A percentile compares a stretch with the other conserved stretches of the same genome.
These are phyloP conservation scores for Pseudogymnoascus sp. DNA, from an alignment of 2,329 filamentous ascomycete genomes.

Conservation along the genomic window DNA sequence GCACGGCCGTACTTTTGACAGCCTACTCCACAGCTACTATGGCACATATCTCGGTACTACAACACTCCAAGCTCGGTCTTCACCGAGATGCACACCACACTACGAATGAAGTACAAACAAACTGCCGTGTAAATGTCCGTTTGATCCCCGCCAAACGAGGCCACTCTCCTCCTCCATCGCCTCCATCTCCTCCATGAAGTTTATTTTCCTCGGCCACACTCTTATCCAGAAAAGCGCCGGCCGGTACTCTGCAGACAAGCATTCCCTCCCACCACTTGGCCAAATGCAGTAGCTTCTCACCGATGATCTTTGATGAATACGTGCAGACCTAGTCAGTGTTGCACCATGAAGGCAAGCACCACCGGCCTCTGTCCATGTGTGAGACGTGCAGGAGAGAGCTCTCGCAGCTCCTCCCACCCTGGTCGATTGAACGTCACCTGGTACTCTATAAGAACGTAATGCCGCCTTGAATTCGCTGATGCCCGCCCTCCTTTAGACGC, in stretches of 20 bases:
- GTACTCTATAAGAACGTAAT: neutral
- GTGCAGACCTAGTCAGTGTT: neutral
- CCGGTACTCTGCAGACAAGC: slow-evolving; percentile 2
- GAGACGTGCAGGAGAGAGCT: neutral
- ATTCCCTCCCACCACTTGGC: slow-evolving; percentile 1
- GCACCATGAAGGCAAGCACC: neutral
- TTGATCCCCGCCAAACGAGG: neutral
- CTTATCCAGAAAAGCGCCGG: slow-evolving; percentile 8
- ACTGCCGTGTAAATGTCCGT: slow-evolving; percentile 8
- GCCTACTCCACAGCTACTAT: neutral
- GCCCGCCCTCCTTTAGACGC: neutral
- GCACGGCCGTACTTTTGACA: slow-evolving; percentile 2
- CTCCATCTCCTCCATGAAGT: neutral
- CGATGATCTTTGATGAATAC: neutral
- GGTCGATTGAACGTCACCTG: neutral
- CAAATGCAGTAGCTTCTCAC: neutral
- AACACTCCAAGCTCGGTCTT: neutral
- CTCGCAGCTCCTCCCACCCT: neutral
- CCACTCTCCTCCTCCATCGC: neutral
- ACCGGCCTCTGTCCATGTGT: neutral
- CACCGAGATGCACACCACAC: neutral
- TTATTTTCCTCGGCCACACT: slow-evolving; percentile 5
- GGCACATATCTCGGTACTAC: neutral
- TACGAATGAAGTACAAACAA: neutral
- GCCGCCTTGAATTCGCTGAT: neutral